Conservation (phyloP, 1,284 basidiomycete species). For the Cryptococcus sp. region DNA sequence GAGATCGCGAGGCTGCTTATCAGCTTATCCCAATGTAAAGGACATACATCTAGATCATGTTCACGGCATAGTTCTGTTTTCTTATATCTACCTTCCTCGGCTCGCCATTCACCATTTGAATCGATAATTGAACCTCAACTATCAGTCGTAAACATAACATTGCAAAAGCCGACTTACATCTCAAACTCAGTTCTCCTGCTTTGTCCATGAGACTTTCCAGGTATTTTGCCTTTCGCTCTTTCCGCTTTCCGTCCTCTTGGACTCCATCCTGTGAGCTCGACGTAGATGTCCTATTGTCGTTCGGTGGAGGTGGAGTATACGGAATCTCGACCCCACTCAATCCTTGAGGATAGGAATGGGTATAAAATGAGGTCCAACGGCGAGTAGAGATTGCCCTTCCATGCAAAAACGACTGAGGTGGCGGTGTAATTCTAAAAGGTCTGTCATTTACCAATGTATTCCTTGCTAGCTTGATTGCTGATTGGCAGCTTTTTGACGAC, state of each 20-base stretch:
- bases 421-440: background rate
- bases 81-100: slow-evolving; percentile 84
- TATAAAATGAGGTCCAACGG: slow-evolving; percentile 18
- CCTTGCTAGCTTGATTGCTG: too few relatives aligned
- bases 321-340: slow-evolving; percentile 8
- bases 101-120: slow-evolving; percentile 78
- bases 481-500: too few relatives aligned
- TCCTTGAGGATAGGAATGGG: slow-evolving; percentile 13
- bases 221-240: slow-evolving; percentile 32
- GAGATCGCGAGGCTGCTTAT: slow-evolving; percentile 80
- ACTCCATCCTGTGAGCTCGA: slow-evolving; percentile 3
- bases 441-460: too few relatives aligned
- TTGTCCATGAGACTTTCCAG: slow-evolving; percentile 47
- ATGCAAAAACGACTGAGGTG: background rate
- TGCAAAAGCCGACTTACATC: slow-evolving; percentile 28
- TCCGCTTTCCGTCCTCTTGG: slow-evolving; percentile 4
- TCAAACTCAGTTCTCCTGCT: slow-evolving; percentile 44
- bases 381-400: slow-evolving; percentile 12
- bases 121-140: slow-evolving; percentile 76
- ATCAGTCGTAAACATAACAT: background rate
- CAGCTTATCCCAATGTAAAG: background rate
- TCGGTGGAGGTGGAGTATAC: slow-evolving; percentile 6
- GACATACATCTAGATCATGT: slow-evolving; percentile 77
- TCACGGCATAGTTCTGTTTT: slow-evolving; percentile 82
- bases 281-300: background rate